Evolutionary conservation across 2,329 filamentous ascomycete genomes (phyloP).

Genomic region (Fusarium cyanostomum): DNA sequence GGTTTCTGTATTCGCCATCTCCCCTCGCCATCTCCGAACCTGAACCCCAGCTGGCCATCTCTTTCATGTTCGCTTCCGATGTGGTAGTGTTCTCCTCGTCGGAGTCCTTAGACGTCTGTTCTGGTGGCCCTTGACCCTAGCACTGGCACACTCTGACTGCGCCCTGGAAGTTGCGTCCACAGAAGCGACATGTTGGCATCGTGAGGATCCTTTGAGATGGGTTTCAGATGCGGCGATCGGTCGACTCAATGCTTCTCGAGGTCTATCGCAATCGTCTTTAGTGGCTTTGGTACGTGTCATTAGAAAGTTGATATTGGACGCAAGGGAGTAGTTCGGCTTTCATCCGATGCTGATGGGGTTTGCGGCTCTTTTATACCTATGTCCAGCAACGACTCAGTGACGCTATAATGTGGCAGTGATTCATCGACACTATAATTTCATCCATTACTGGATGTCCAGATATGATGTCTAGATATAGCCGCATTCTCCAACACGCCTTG

Average conservation of each 20-base stretch:
- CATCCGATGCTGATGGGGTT: background rate
- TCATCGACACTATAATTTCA: background rate
- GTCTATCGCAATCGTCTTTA: background rate
- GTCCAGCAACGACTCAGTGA: background rate
- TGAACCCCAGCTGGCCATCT: too few species aligned
- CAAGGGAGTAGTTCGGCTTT: background rate
- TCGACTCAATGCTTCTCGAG: background rate
- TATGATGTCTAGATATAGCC: background rate
- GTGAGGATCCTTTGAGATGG: background rate
- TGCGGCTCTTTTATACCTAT: background rate
- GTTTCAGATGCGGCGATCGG: background rate
- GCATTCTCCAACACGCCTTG: background rate
- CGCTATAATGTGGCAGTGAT: background rate
- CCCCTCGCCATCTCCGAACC: too few species aligned
- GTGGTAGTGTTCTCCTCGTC: background rate
- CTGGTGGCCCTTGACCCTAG: background rate
- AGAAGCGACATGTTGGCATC: background rate
- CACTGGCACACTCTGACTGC: conserved; percentile 5
- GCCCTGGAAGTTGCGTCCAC: conserved; percentile 1
- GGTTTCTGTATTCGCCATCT: background rate
- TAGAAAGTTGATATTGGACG: background rate
- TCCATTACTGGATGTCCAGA: background rate
- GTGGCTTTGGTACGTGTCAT: background rate
- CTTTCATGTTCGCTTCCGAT: too few species aligned
- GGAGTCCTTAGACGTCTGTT: background rate